These are phyloP conservation scores for Cryptomeria japonica DNA, from an alignment of 75 land plant genomes.

Conservation along the genomic window DNA sequence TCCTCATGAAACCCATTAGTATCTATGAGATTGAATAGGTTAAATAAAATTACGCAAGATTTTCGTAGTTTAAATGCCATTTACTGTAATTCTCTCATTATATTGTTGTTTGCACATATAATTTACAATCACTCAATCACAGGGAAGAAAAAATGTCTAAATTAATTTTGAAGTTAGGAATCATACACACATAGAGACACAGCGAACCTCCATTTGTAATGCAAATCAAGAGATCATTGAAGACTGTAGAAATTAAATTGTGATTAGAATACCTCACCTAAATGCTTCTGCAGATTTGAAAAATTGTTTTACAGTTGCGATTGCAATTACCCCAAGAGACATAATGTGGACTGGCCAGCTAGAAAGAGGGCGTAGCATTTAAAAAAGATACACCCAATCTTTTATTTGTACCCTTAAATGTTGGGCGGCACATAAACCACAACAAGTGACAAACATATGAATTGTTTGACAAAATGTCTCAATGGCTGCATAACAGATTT, in stretches of 20 bases:
- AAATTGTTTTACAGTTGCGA: too few relatives aligned
- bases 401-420: too few relatives aligned
- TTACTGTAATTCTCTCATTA: not conserved
- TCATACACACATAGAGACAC: not conserved
- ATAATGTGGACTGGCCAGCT: too few relatives aligned
- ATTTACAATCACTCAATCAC: not conserved
- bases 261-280: not conserved
- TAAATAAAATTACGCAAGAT: not conserved
- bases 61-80: not conserved
- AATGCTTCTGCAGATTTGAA: not conserved
- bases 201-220: not conserved
- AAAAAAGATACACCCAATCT: too few relatives aligned
- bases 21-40: not conserved
- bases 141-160: not conserved
- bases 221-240: not conserved
- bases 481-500: too few relatives aligned
- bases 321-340: too few relatives aligned
- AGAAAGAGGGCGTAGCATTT: too few relatives aligned
- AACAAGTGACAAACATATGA: too few relatives aligned
- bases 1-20: not conserved
- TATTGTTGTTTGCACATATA: not conserved
- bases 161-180: not conserved
- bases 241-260: not conserved
- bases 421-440: too few relatives aligned
- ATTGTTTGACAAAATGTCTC: too few relatives aligned